phyloP scores from a whole-genome alignment of 2,329 filamentous ascomycete genomes.

The Fusarium torreyae region DNA sequence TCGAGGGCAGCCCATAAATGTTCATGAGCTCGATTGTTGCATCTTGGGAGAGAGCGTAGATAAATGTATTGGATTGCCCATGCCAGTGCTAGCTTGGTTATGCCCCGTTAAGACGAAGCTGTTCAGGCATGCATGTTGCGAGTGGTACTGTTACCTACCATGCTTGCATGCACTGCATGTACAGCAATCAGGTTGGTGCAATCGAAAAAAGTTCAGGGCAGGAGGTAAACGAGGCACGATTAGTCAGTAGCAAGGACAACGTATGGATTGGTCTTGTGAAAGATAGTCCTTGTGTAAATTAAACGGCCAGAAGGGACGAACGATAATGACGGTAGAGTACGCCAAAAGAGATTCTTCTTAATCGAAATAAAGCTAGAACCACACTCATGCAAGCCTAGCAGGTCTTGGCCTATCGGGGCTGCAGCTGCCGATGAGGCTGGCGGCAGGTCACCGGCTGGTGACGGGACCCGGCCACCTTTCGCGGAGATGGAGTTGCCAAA shows the following conservation, averaged over 20 bases:
- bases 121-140: neutral
- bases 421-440: constrained; percentile 43
- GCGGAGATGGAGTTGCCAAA: constrained; percentile 1
- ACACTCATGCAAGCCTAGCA: constrained; percentile 20
- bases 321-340: constrained; percentile 25
- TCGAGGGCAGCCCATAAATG: neutral
- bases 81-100: neutral
- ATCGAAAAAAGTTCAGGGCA: neutral
- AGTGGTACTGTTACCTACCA: neutral
- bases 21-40: neutral
- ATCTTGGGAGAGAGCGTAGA: neutral
- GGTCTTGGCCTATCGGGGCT: constrained; percentile 34
- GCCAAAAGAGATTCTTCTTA: constrained; percentile 7
- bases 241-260: neutral
- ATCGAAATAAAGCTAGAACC: constrained; percentile 9
- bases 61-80: neutral
- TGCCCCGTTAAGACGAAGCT: neutral
- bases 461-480: constrained; percentile 16
- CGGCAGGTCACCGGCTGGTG: constrained; percentile 28
- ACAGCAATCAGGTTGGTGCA: neutral
- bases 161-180: neutral
- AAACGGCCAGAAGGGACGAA: constrained; percentile 3
- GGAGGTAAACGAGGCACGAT: neutral
- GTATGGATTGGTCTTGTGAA: constrained; percentile 16
- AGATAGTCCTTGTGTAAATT: constrained; percentile 15